Evolutionary conservation across 2,329 filamentous ascomycete species (phyloP), one percentile per base, ranked within the genome.

Genomic region (Arthrobotrys sphaeroides): DNA sequence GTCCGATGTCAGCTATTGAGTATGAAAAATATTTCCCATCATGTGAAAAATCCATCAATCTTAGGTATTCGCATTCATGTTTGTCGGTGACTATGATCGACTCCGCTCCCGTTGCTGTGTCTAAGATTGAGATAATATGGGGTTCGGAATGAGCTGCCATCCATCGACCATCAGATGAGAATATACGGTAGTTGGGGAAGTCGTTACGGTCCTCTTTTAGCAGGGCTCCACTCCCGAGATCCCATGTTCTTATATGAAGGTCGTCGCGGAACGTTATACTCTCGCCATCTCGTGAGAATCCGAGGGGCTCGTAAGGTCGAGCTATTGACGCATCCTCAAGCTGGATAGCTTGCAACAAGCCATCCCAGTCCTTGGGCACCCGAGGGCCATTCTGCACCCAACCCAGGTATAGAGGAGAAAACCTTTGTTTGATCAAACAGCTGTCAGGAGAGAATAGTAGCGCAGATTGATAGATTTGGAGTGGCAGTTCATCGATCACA

Each of bases 371-470:
- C 6, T 28, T n/a, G 1, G 22, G 22, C 43, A 79, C 59, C 40
- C 12, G 22, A 40, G 78, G 79, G 55, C 57, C 72, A 33, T 77
- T 61, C 5, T 31, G 70, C n/a, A 79, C 69, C 73, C 66, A 74
- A 1, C 67, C 42, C 31, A 69, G 77, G 16, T 72, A 49, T 65
- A 77, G 72, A 3, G 74, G 3, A 12, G 20, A 49, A 42, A 47
- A 68, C n/a, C 3, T 36, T 26, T 28, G 18, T 24, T 26, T n/a
- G 7, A 68, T 24, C 1, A 68, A 7, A 20, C 51, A 59, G 16
- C 26, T 22, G 13, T 49, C 5, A 16, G 59, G 67, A 5, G 59
- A 64, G 18, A 72, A 72, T 1, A 64, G 16, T 4, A 72, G 36
- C 2, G 67, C 67, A 1, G 67, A 72, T 5, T 26, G 13, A 20